Evolutionary conservation across 1,284 basidiomycete species (phyloP).

Genomic region (Chondrostereum purpureum): DNA sequence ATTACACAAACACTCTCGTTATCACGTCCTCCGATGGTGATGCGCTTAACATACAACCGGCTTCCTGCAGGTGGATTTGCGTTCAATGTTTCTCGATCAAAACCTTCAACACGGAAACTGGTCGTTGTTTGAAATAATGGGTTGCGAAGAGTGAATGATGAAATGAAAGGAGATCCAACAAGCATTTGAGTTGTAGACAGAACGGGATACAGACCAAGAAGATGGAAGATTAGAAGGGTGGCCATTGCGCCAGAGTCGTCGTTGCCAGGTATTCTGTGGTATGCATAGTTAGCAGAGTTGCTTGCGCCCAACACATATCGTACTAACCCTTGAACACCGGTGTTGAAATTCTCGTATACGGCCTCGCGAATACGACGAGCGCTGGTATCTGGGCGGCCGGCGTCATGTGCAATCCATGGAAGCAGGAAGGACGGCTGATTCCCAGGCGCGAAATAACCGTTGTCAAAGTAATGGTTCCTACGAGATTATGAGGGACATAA

Average conservation of each 20-base stretch:
- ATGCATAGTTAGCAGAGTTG: background rate
- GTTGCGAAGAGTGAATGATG: constrained; percentile 35
- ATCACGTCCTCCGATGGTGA: constrained; percentile 33
- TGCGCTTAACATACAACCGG: constrained; percentile 34
- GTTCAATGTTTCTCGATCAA: constrained; percentile 29
- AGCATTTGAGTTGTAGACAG: constrained; percentile 38
- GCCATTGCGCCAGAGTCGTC: constrained; percentile 53
- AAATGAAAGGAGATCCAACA: constrained; percentile 41
- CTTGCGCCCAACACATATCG: too few species aligned
- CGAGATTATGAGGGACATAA: too few species aligned
- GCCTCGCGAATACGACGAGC: constrained; percentile 40
- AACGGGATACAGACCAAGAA: constrained; percentile 50
- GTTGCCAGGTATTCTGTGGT: constrained; percentile 42
- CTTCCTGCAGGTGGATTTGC: constrained; percentile 30
- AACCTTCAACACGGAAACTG: constrained; percentile 30
- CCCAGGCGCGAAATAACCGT: constrained; percentile 39
- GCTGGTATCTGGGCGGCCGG: constrained; percentile 39
- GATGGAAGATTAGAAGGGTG: constrained; percentile 42
- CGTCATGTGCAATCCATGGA: constrained; percentile 43
- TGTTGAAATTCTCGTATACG: constrained; percentile 40
- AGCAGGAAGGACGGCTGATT: constrained; percentile 44
- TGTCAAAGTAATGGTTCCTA: constrained; percentile 1
- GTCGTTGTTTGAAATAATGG: constrained; percentile 32
- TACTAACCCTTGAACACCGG: constrained; percentile 34
- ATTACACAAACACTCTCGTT: constrained; percentile 36